Base-by-base conservation (phyloP, 805 yeast genomes). In the Suhomyces vadensis region DNA sequence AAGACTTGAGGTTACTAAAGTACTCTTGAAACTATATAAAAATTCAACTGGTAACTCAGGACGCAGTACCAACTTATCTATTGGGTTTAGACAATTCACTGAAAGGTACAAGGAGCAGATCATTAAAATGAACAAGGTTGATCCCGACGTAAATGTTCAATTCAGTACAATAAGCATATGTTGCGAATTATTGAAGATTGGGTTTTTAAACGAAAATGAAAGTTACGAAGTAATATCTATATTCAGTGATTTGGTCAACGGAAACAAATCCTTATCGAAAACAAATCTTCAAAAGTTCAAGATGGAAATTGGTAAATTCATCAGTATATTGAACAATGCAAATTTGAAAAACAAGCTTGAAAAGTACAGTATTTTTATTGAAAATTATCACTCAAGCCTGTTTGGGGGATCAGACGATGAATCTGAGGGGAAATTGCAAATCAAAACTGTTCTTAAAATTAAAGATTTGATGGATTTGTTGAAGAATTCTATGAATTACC, bases 61-160 rank as follows among this genome's bases (percentile, higher is more conserved):
- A 10, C 19, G 22, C 8, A 25, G n/a, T 7, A 46, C 46, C 13
- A 55, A 54, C 33, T 51, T 78, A 42, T 74, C 77, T n/a, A 67
- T 83, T 0, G 88, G 90, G 0, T 73, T 90, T 31, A 74, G 88
- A 44, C 91, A 83, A 54, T 90, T 90, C 60, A 81, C 92, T 2
- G 88, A 85, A 46, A 74, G 89, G 48, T 86, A 85, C 63, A 81
- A 82, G 51, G 63, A 64, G 4, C 82, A 88, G 54, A 61, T 89
- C 24, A 65, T 87, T 17, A 84, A 82, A 41, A 85, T 88, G 72
- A 48, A 57, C 33, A 55, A 52, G 48, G 54, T 54, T 23, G 75
- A 71, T 48, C 81, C 1, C 3, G 90, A 83, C 51, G 49, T 65
- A 10, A 71, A 71, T 31, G 87, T 85, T 1, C 77, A 82, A 53